Conservation (phyloP, 2,329 filamentous ascomycete genomes). For the Exserohilum rostratum region DNA sequence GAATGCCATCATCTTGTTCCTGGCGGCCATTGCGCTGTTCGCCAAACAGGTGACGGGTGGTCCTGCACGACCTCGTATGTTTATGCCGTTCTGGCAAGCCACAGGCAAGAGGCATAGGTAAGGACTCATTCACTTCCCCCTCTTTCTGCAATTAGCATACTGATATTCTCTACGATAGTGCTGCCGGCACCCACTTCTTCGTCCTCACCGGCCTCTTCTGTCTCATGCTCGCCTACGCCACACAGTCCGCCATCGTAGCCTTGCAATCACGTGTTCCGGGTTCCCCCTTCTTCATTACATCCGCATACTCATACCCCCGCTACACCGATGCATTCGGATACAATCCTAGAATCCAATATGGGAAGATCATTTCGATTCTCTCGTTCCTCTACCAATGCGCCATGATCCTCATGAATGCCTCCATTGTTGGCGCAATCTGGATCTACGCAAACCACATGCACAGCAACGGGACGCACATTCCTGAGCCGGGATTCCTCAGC, state of each 20-base stretch:
- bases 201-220: conserved; percentile 22
- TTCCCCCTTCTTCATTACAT: conserved; percentile 23
- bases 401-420: conserved; percentile 20
- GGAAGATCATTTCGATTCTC: conserved; percentile 21
- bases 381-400: conserved; percentile 26
- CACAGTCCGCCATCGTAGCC: conserved; percentile 21
- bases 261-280: conserved; percentile 13
- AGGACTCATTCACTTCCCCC: background rate
- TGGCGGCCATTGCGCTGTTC: conserved; percentile 9
- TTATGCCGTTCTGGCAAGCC: conserved; percentile 12
- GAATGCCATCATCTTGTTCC: conserved; percentile 14
- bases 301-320: conserved; percentile 21
- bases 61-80: conserved; percentile 12
- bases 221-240: conserved; percentile 23
- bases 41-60: conserved; percentile 16
- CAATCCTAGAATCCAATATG: conserved; percentile 3
- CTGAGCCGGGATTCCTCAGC: conserved; percentile 20
- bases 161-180: conserved; percentile 1
- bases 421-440: conserved; percentile 35
- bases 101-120: conserved; percentile 10
- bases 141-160: background rate
- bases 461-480: conserved; percentile 20
- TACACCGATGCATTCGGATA: conserved; percentile 5
- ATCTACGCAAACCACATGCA: conserved; percentile 26
- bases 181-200: conserved; percentile 20